These are phyloP conservation scores for Platanthera guangdongensis DNA, from an alignment of 106 monocot species.

Conservation along the genomic window DNA sequence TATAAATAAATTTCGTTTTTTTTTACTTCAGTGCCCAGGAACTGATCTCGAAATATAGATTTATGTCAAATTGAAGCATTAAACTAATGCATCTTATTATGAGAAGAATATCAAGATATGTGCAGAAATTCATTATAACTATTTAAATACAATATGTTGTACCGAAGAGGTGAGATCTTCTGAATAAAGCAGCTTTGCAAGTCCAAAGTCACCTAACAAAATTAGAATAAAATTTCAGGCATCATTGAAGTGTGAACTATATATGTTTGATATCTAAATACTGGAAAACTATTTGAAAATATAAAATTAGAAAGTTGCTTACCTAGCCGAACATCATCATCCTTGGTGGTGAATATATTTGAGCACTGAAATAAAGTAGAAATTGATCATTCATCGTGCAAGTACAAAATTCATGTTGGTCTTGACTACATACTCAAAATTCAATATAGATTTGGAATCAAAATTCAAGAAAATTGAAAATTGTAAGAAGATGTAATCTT, in stretches of 20 bases:
- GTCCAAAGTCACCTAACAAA: slow-evolving; percentile 69
- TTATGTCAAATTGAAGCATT: too few species aligned
- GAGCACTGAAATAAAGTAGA: slow-evolving; percentile 65
- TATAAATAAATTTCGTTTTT: too few species aligned
- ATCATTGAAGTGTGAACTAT: slow-evolving; percentile 1
- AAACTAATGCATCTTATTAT: too few species aligned
- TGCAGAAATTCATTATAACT: background rate
- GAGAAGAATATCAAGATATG: too few species aligned
- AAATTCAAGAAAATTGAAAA: too few species aligned
- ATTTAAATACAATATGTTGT: background rate
- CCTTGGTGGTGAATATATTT: slow-evolving; percentile 86
- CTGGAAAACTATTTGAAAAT: background rate
- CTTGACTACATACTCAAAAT: too few species aligned
- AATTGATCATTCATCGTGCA: background rate
- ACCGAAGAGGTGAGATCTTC: slow-evolving; percentile 86
- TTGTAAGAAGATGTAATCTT: too few species aligned
- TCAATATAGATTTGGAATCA: too few species aligned
- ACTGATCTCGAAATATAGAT: too few species aligned
- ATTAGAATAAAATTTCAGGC: background rate
- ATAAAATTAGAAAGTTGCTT: slow-evolving; percentile 3
- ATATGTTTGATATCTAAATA: background rate
- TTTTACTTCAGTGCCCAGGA: background rate
- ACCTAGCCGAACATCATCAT: slow-evolving; percentile 69
- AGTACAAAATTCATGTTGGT: too few species aligned
- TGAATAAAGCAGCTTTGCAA: slow-evolving; percentile 64